These are phyloP conservation scores for Gossypium davidsonii DNA, from an alignment of 441 rosid species.

Conservation along the genomic window DNA sequence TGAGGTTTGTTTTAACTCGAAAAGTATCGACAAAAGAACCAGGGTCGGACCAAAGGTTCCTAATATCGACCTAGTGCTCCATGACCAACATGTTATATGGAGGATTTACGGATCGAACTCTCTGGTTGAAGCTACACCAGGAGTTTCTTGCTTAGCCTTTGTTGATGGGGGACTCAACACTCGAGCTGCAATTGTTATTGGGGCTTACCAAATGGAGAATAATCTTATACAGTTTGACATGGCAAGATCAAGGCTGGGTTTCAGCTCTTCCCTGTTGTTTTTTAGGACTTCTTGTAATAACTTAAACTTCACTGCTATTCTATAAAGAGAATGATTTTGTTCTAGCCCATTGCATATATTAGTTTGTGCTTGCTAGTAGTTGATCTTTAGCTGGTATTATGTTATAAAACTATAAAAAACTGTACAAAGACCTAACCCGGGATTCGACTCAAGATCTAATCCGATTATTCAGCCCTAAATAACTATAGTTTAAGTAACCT, in stretches of 20 bases:
- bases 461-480: too few relatives aligned
- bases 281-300: slow-evolving; percentile 3
- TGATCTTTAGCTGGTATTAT: background rate
- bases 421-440: too few relatives aligned
- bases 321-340: background rate
- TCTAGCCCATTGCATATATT: background rate
- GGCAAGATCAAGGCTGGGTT: slow-evolving; percentile 10
- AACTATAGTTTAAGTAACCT: too few relatives aligned
- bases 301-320: slow-evolving; percentile 7
- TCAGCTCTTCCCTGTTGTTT: slow-evolving; percentile 9
- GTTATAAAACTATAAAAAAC: too few relatives aligned
- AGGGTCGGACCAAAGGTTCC: slow-evolving; percentile 20
- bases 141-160: slow-evolving; percentile 13
- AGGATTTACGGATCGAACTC: slow-evolving; percentile 14
- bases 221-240: slow-evolving; percentile 16
- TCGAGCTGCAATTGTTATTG: slow-evolving; percentile 7
- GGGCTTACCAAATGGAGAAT: slow-evolving; percentile 13
- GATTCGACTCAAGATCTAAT: too few relatives aligned
- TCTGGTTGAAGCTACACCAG: background rate
- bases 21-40: background rate
- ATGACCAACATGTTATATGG: background rate
- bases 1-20: slow-evolving; percentile 15
- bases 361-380: background rate
- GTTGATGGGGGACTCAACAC: slow-evolving; percentile 8
- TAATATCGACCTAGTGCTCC: slow-evolving; percentile 22